Base-by-base conservation (phyloP, 2,329 filamentous ascomycete species). In the Hortaea sp. region DNA sequence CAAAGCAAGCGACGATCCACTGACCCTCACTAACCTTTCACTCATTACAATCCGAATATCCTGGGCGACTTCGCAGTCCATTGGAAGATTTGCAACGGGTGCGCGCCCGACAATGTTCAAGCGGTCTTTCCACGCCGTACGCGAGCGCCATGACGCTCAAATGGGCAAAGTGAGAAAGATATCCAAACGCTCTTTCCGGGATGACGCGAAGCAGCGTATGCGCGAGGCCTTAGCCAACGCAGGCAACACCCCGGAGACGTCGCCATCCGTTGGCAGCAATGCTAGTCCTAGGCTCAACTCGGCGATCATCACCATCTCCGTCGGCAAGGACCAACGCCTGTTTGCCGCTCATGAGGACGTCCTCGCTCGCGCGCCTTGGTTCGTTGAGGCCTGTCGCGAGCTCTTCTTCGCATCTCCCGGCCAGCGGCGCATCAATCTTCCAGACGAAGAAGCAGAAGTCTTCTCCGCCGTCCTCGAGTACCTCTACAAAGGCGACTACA, bases 311-410 rank as follows among this genome's bases (percentile, higher is more conserved):
- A 94, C 88, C 50, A 74, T 95, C 58, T 81, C 85, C 57, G 82
- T 95, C 63, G 89, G 89, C 58, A 73, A 72, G 59, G 88, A 95
- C 62, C 84, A 85, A 65, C 85, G 89, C 61, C 77, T 95, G 66
- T 95, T 95, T 75, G 89, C 89, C 60, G 89, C 88, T 63, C 89
- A 95, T 70, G 87, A 95, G 75, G 86, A 95, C 69, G 83, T 95
- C 61, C 80, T 95, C 55, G 80, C 79, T 63, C 80, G 86, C 68
- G 90, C 88, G 65, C 84, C 88, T 56, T 94, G 85, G 69, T 94
- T 95, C 68, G 61, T 60, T 49, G 57, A 59, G 49, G 57, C 57
- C 10, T 62, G 88, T 62, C 81, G 79, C 61, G 79, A 78, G 63
- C 79, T 84, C 65, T 85, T 84, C 71, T 77, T 83, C 67, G 83